Conservation (phyloP, 2,329 filamentous ascomycete genomes). For the Sporothrix mexicana region DNA sequence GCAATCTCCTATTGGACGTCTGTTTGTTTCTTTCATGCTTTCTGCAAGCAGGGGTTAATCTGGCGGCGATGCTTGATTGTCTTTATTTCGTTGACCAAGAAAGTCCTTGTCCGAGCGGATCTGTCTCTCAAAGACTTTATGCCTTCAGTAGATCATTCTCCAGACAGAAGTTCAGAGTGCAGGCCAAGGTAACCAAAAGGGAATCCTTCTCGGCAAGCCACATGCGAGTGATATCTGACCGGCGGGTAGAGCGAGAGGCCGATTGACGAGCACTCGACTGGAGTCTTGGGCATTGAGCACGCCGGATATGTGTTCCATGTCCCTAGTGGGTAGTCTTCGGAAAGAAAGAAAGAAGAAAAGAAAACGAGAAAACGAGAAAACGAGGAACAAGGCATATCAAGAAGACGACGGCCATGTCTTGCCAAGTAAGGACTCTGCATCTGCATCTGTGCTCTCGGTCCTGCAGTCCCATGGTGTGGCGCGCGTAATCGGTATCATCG, state of each 20-base stretch:
- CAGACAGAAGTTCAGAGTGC: too few relatives aligned
- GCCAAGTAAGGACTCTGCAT: conserved; percentile 5
- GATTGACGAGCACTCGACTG: neutral
- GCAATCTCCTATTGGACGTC: neutral
- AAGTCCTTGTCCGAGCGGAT: neutral
- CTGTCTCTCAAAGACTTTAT: neutral
- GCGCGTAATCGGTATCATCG: neutral
- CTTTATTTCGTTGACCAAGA: conserved; percentile 14
- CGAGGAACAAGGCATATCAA: neutral
- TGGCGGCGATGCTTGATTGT: neutral
- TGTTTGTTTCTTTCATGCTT: neutral
- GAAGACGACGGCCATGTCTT: neutral
- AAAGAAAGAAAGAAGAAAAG: neutral
- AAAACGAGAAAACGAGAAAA: neutral
- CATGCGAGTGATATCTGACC: conserved; percentile 23
- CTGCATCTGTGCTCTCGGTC: conserved; percentile 21
- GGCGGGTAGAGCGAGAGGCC: conserved; percentile 24
- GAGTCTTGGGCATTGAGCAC: neutral
- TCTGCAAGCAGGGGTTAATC: neutral
- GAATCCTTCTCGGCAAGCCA: conserved; percentile 5
- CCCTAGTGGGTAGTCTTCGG: neutral
- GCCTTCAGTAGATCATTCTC: neutral
- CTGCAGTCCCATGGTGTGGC: conserved; percentile 12
- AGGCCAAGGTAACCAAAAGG: neutral
- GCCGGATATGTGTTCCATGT: neutral